Evolutionary conservation across 2,329 filamentous ascomycete genomes (phyloP).

Genomic region (Apiospora kogelbergensis): DNA sequence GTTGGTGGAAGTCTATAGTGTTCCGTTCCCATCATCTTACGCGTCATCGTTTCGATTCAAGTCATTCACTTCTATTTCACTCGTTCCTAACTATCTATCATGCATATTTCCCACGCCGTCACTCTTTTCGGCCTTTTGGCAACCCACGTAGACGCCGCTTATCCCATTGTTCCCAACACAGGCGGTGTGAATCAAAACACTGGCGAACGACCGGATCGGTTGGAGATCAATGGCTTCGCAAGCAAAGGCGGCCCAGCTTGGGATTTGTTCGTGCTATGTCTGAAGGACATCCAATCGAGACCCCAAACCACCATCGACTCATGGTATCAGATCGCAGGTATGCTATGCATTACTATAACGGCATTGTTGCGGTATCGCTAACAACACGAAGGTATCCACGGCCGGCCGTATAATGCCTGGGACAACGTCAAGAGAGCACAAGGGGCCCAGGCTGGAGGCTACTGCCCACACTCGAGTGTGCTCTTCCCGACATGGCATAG

Average conservation of each 20-base stretch:
- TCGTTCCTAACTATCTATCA: neutral
- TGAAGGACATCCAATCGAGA: conserved; percentile 2
- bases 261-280: conserved; percentile 9
- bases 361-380: neutral
- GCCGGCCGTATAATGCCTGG: conserved; percentile 15
- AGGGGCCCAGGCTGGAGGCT: conserved; percentile 20
- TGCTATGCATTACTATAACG: neutral
- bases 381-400: conserved; percentile 14
- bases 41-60: neutral
- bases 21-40: neutral
- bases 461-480: conserved; percentile 25
- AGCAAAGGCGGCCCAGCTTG: neutral
- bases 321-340: conserved; percentile 18
- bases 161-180: neutral
- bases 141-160: conserved; percentile 7
- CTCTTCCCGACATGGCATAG: conserved; percentile 30
- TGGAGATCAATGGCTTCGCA: conserved; percentile 12
- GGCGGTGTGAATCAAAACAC: conserved; percentile 2
- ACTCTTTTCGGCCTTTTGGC: conserved; percentile 8
- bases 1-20: neutral
- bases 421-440: conserved; percentile 14
- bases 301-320: conserved; percentile 13
- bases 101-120: neutral
- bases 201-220: conserved; percentile 8
- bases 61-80: neutral